phyloP scores from a whole-genome alignment of 2,329 filamentous ascomycete genomes.

The Talaromyces sp. region DNA sequence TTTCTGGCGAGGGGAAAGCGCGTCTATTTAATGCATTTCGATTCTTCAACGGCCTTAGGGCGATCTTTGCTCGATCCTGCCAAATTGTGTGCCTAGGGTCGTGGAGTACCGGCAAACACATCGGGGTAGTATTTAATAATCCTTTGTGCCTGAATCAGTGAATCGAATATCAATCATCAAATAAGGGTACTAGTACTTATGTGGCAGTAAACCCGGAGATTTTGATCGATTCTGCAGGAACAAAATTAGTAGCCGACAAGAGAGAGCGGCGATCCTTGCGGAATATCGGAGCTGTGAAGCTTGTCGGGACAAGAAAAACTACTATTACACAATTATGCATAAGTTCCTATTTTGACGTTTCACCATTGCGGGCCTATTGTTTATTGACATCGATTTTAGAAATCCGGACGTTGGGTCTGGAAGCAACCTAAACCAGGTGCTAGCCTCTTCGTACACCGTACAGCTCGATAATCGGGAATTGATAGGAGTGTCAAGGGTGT shows the following conservation, averaged over 20 bases:
- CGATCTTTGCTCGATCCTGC: no score
- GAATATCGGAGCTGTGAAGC: background rate
- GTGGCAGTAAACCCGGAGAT: background rate
- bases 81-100: background rate
- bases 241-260: background rate
- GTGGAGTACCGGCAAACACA: background rate
- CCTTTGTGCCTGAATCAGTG: background rate
- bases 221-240: background rate
- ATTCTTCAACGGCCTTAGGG: background rate
- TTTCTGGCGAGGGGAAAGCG: background rate
- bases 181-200: background rate
- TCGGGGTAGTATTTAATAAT: background rate
- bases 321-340: no score
- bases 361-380: background rate
- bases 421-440: background rate
- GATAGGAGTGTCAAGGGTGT: background rate
- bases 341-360: background rate
- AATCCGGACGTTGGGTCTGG: background rate
- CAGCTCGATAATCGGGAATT: background rate
- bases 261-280: background rate
- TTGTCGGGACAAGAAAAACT: background rate
- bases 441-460: background rate
- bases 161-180: background rate
- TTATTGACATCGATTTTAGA: background rate
- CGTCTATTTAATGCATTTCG: background rate